Base-by-base conservation (phyloP, 192 early-diverging fungal species). In the Coemansia sp. region DNA sequence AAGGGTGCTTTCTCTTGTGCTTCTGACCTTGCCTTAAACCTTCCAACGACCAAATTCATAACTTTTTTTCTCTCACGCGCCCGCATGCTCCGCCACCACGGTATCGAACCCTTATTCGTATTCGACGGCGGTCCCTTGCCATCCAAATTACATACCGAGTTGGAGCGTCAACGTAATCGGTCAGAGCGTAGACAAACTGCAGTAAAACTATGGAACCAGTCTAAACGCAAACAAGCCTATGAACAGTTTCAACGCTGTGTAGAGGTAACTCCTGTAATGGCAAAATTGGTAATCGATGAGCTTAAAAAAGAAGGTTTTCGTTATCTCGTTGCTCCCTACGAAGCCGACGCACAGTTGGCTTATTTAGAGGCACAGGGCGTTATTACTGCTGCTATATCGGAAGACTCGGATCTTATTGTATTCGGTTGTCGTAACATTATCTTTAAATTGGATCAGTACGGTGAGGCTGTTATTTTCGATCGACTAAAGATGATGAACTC, bases 311-410 rank as follows among this genome's bases (percentile, higher is more conserved):
- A 84, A 50, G 82, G 87, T 10, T 84, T 99, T 32, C 75, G 88
- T 35, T 96, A 87, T 79, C 72, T 97, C 1, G 94, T 98, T 0
- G 94, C 98, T 3, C 98, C 98, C 0, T 99, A 95, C 66, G 98
- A 99, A 75, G 98, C 98, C 0, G 98, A 99, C 68, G 93, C 96
- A 8, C 98, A 99, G 77, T 76, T 99, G 49, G 91, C 93, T 0
- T 98, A 87, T 67, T 77, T 99, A 14, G 88, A 92, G 39, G 76
- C 87, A 9, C 74, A 67, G 21, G 89, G 89, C 2, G 17, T 91
- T 11, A 90, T 95, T 9, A 64, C 85, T 17, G 96, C 94, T 6
- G 85, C 94, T 13, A 87, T 99, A 11, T 95, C 96, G 0, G 96
- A 98, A 76, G 98, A 99, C 80, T 96, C 95, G 6, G 98, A 99